phyloP scores from a whole-genome alignment of 305 asterid genomes.

The Solanum hybrid region DNA sequence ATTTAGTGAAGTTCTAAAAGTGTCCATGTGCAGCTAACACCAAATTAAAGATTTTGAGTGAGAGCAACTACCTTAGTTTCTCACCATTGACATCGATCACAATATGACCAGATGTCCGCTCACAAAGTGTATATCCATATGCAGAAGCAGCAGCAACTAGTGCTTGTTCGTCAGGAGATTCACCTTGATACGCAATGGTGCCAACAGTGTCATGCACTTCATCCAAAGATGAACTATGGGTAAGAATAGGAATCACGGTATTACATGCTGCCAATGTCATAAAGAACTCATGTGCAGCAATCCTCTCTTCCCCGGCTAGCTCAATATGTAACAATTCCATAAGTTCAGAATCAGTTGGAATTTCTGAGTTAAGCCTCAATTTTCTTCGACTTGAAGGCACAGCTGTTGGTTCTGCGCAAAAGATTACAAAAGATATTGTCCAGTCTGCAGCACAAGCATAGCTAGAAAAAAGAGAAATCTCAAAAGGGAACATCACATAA shows the following conservation, averaged over 20 bases:
- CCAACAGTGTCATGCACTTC: slow-evolving; percentile 19
- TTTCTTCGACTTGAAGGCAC: slow-evolving; percentile 22
- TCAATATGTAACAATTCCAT: slow-evolving; percentile 60
- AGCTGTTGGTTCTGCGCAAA: slow-evolving; percentile 34
- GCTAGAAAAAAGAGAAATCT: not conserved
- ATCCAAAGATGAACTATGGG: slow-evolving; percentile 24
- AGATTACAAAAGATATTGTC: not conserved
- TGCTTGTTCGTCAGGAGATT: slow-evolving; percentile 99
- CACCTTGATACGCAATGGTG: slow-evolving; percentile 84
- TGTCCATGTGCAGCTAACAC: not conserved
- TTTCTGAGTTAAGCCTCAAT: slow-evolving; percentile 75
- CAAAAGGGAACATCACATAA: slow-evolving; percentile 2
- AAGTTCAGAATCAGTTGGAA: slow-evolving; percentile 60
- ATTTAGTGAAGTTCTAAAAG: not conserved
- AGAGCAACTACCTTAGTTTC: slow-evolving; percentile 70
- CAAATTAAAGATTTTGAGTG: slow-evolving; percentile 2
- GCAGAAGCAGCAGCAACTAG: slow-evolving; percentile 90
- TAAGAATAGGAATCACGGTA: slow-evolving; percentile 82
- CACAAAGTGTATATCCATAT: slow-evolving; percentile 84
- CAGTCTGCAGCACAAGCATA: not conserved
- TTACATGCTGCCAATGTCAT: slow-evolving; percentile 89
- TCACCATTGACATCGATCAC: slow-evolving; percentile 89
- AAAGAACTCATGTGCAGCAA: slow-evolving; percentile 80
- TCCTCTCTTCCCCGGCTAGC: slow-evolving; percentile 54
- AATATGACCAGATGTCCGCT: slow-evolving; percentile 94